Evolutionary conservation across 345 rosid genomes (phyloP), one percentile per base, ranked within the genome.

Genomic region (Eucalyptus marginata): DNA sequence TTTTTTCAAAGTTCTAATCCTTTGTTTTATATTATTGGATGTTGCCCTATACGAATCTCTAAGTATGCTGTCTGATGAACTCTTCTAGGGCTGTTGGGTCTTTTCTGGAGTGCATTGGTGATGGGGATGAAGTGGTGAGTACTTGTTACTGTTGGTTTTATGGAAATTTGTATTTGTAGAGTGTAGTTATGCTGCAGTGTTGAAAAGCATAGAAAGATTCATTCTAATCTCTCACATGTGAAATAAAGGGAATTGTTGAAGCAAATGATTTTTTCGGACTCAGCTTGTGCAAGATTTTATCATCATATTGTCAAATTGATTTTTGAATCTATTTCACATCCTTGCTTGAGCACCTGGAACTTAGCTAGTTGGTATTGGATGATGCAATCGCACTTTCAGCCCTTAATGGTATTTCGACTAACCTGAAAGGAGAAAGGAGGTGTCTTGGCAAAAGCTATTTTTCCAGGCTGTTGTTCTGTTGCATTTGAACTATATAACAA

Each of bases 61-160:
- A 40, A 76, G 47, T 40, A 76, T 40, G 84, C 47, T 76, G 47
- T 40, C 47, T 76, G 84, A 76, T 76, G 47, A 40, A 76, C 47
- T 51, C 87, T 90, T 58, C 44, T 96, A 98, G 99, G 98, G 99
- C 99, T 49, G 97, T 98, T 71, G 99, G 99, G 36, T 97, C 99
- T 64, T 97, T 97, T 90, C 94, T 98, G 25, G 99, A 98, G 92
- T 98, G 97, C 90, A 96, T 96, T 43, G 92, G 88, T 89, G 99
- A 97, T 25, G 98, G 96, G 68, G 93, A 79, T 89, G 99, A 97
- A 87, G 99, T 96, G 98, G 99, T 98, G 92, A 94, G 93, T 91
- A 89, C 87, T 50, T 12, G 47, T 80, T 62, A 56, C 33, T 16
- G 71, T 76, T 44, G 88, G 24, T 33, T 33, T 47, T 86, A 22